phyloP scores from a whole-genome alignment of 1,139 yeast genomes.

The Taphrina deformans region DNA sequence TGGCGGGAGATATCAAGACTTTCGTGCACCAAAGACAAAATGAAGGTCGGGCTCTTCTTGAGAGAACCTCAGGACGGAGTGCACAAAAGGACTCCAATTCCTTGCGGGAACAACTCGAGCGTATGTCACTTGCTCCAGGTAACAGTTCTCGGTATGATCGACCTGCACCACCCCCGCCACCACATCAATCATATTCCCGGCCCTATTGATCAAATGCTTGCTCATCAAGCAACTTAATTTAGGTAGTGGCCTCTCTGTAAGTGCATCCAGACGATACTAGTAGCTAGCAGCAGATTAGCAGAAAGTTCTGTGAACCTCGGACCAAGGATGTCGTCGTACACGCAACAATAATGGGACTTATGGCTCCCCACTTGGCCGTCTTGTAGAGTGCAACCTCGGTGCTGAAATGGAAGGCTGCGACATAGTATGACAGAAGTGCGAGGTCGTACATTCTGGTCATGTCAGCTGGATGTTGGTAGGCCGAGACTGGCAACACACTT shows the following conservation, averaged over 20 bases:
- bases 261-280: slow-evolving; percentile 28
- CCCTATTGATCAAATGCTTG: background rate
- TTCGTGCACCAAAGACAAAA: slow-evolving; percentile 16
- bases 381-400: slow-evolving; percentile 77
- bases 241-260: slow-evolving; percentile 16
- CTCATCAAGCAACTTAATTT: background rate
- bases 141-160: background rate
- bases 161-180: slow-evolving; percentile 9
- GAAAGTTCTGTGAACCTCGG: background rate
- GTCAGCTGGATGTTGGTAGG: no score
- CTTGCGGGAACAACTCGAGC: slow-evolving; percentile 10
- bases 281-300: background rate
- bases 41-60: slow-evolving; percentile 18
- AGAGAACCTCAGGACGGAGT: background rate
- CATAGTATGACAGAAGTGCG: slow-evolving; percentile 71
- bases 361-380: slow-evolving; percentile 77
- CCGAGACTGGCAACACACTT: no score
- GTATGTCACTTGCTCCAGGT: slow-evolving; percentile 8
- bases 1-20: background rate
- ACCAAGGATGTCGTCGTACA: slow-evolving; percentile 36
- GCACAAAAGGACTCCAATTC: background rate
- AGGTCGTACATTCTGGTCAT: slow-evolving; percentile 62
- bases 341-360: slow-evolving; percentile 78
- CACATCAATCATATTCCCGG: background rate
- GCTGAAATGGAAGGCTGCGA: slow-evolving; percentile 83